Conservation (phyloP, 805 yeast species). For the Kazachstania martiniae region DNA sequence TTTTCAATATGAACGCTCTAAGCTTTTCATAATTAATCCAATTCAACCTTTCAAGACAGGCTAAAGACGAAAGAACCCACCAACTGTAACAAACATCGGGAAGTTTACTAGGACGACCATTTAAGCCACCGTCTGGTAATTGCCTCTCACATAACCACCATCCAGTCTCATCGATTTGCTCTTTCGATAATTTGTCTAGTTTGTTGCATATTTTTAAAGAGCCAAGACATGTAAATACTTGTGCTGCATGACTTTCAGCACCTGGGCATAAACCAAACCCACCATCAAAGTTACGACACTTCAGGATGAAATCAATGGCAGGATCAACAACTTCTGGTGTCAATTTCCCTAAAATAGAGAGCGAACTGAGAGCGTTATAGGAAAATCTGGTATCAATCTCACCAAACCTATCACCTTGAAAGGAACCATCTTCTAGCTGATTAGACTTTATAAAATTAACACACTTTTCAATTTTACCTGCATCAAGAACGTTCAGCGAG, state of each 20-base stretch:
- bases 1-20: constrained; percentile 52
- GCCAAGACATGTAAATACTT: constrained; percentile 77
- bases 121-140: constrained; percentile 74
- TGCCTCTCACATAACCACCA: constrained; percentile 94
- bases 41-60: constrained; percentile 51
- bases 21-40: constrained; percentile 69
- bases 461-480: constrained; percentile 23
- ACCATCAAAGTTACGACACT: constrained; percentile 88
- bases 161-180: constrained; percentile 38
- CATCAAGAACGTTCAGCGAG: constrained; percentile 36
- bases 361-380: constrained; percentile 65
- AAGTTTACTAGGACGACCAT: constrained; percentile 90
- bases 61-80: constrained; percentile 84
- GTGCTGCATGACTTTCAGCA: constrained; percentile 92
- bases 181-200: constrained; percentile 36
- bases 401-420: constrained; percentile 85
- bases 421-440: constrained; percentile 49
- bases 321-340: constrained; percentile 44
- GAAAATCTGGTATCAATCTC: constrained; percentile 90
- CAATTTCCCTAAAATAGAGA: constrained; percentile 58
- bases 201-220: constrained; percentile 58
- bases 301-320: constrained; percentile 53
- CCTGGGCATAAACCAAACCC: constrained; percentile 92
- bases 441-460: constrained; percentile 30
- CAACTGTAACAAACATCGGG: constrained; percentile 98